Conservation (phyloP, 2,329 filamentous ascomycete species). For the Diplodia mutila region DNA sequence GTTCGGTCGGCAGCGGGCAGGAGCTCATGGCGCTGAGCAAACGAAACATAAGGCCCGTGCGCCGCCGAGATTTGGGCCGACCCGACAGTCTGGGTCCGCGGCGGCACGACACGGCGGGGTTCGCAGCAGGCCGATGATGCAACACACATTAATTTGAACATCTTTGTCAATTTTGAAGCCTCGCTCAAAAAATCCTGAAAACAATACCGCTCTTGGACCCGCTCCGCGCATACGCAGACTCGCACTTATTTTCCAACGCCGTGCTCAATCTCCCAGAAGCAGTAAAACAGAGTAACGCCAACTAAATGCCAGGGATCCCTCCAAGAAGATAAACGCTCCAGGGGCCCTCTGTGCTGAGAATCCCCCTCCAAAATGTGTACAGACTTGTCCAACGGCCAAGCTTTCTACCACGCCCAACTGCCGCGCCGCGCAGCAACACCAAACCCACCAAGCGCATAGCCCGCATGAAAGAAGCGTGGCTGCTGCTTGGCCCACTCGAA, state of each 20-base stretch:
- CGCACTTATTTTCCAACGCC: slow-evolving; percentile 18
- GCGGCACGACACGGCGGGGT: slow-evolving; percentile 17
- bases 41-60: slow-evolving; percentile 4
- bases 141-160: neutral
- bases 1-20: slow-evolving; percentile 11
- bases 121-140: slow-evolving; percentile 8
- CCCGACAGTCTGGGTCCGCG: slow-evolving; percentile 6
- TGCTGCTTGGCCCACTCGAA: slow-evolving; percentile 89
- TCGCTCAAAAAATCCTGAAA: neutral
- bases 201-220: neutral
- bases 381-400: neutral
- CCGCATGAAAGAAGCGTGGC: slow-evolving; percentile 62
- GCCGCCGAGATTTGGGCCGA: slow-evolving; percentile 11
- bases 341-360: neutral
- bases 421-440: slow-evolving; percentile 52
- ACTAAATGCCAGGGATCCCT: slow-evolving; percentile 8
- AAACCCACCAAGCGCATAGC: slow-evolving; percentile 38
- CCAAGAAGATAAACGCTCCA: neutral
- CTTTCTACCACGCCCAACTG: slow-evolving; percentile 49
- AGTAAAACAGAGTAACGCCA: slow-evolving; percentile 17
- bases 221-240: neutral
- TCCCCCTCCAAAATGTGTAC: slow-evolving; percentile 4
- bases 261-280: slow-evolving; percentile 13
- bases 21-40: slow-evolving; percentile 9
- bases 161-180: slow-evolving; percentile 1